Evolutionary conservation across 2,329 filamentous ascomycete genomes (phyloP).

Genomic region (Chalara sp.): DNA sequence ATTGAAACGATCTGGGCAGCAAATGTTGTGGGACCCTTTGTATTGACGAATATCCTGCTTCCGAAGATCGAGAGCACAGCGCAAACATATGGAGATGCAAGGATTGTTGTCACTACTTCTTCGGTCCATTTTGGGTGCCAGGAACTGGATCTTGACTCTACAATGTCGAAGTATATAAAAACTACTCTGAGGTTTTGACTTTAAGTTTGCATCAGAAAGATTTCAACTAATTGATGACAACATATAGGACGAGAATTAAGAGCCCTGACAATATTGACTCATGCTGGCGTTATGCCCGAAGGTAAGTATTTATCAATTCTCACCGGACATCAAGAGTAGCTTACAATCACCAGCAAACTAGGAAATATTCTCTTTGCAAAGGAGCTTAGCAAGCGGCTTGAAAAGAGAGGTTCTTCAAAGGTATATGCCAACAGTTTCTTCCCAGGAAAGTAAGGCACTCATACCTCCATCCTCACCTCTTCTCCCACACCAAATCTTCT

Average conservation of each 20-base stretch:
- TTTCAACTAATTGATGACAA: background rate
- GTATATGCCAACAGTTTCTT: constrained; percentile 2
- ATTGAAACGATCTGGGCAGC: constrained; percentile 1
- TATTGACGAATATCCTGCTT: constrained; percentile 1
- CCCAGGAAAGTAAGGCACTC: constrained; percentile 1
- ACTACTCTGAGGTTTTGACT: too few species aligned
- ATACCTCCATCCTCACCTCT: background rate
- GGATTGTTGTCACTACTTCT: background rate
- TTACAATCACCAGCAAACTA: background rate
- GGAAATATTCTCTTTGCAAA: constrained; percentile 1
- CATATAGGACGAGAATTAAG: background rate
- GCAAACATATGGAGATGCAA: background rate
- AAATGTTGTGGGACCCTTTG: background rate
- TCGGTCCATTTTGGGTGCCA: constrained; percentile 1
- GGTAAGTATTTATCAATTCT: background rate
- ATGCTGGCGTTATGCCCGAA: constrained; percentile 1
- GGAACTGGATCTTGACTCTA: background rate
- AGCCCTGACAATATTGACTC: background rate
- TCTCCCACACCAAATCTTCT: background rate
- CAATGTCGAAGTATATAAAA: background rate
- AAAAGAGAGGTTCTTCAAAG: constrained; percentile 1
- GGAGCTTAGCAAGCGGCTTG: background rate
- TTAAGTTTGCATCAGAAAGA: too few species aligned
- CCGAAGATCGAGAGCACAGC: constrained; percentile 1
- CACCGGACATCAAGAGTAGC: too few species aligned